Percentiles rank a stretch among this genome's conserved stretches.
phyloP scores from a whole-genome alignment of 208 protist species.

The Acanthamoeba triangularis region DNA sequence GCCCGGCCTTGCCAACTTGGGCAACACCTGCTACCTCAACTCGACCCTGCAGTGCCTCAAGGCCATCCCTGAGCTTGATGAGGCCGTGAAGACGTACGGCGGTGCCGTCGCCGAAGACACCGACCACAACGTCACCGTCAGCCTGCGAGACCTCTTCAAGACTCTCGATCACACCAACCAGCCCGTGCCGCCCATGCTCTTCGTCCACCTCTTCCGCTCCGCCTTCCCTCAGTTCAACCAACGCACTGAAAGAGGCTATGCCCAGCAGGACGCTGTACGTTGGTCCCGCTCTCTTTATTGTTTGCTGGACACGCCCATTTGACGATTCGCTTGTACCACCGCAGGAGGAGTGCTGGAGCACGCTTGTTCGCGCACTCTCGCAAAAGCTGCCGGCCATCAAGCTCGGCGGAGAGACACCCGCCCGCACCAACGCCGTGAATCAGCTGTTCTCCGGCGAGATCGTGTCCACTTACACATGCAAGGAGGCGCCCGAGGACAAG shows the following conservation, averaged over 20 bases:
- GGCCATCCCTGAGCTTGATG: conserved; percentile 84
- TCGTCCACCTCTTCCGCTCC: conserved; percentile 50
- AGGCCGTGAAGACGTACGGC: conserved; percentile 67
- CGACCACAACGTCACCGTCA: conserved; percentile 45
- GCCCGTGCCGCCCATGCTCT: conserved; percentile 26
- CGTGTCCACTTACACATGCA: not conserved
- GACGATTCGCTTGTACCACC: not conserved
- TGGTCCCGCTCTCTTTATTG: not conserved
- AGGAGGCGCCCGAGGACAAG: conserved; percentile 72
- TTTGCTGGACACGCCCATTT: not conserved
- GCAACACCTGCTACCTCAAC: conserved; percentile 93
- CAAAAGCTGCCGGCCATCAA: conserved; percentile 47
- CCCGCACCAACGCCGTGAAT: conserved; percentile 15
- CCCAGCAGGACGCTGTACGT: conserved; percentile 65
- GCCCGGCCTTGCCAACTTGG: conserved; percentile 89
- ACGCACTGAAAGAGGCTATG: conserved; percentile 23
- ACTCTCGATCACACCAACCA: not conserved
- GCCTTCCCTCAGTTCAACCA: conserved; percentile 69
- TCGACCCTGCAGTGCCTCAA: conserved; percentile 86
- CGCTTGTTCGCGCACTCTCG: conserved; percentile 15
- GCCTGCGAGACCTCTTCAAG: conserved; percentile 75
- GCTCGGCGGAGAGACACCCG: not conserved
- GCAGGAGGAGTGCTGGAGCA: conserved; percentile 57
- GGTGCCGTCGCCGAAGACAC: not conserved
- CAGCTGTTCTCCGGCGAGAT: conserved; percentile 76